Base-by-base conservation (phyloP, 108 stramenopile species). In the Chaetoceros tenuissimus region DNA sequence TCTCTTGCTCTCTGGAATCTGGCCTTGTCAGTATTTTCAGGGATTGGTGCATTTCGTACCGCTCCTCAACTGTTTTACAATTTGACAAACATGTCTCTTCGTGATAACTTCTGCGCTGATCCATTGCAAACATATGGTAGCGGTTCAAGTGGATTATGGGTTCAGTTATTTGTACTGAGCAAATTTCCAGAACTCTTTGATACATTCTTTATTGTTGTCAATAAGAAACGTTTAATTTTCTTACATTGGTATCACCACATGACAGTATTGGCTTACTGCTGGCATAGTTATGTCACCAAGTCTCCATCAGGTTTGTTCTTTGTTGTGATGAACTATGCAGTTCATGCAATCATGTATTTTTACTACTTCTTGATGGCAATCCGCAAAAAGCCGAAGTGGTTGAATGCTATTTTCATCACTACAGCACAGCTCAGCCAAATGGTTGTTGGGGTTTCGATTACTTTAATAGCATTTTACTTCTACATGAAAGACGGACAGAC, bases 201-300 rank as follows among this genome's bases (percentile, higher is more conserved):
- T 64, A 98, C 98, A 5, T 80, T 92, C 67, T 98, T 98, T 74
- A 96, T 98, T 68, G 91, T 98, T 28, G 74, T 96, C 57, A 85
- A 96, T 71, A 97, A 97, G 68, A 94, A 92, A 73, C 90, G 80
- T 2, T 78, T 97, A 23, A 89, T 96, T 59, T 95, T 98, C 72
- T 74, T 98, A 48, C 97, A 98, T 69, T 98, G 96, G 96, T 98
- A 96, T 81, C 97, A 98, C 66, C 97, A 98, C 68, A 78, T 96
- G 53, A 94, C 98, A 24, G 98, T 98, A 19, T 68, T 98, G 22
- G 75, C 96, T 3, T 98, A 90, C 78, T 95, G 94, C 85, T 98
- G 96, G 96, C 89, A 94, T 71, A 80, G 87, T 43, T 98, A 96
- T 71, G 94, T 85, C 21, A 81, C 84, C 54, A 78, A 73, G 47